phyloP scores from a whole-genome alignment of 495 filamentous ascomycete species.

The Penicillium malachiteum region DNA sequence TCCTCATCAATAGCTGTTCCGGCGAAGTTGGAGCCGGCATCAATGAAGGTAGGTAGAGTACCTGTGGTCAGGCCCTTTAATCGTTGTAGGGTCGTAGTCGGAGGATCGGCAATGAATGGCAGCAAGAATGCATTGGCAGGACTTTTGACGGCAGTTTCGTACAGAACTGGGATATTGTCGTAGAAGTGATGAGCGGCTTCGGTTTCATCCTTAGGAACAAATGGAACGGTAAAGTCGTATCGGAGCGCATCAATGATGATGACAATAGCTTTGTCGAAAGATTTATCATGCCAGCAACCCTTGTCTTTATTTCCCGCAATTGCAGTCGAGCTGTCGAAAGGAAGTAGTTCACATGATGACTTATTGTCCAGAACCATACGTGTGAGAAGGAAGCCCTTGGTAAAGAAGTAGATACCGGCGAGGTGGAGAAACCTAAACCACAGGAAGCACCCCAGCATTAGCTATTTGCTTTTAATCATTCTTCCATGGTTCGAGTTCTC shows the following conservation, averaged over 20 bases:
- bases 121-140: constrained; percentile 84
- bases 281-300: constrained; percentile 95
- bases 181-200: constrained; percentile 70
- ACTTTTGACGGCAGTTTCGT: constrained; percentile 69
- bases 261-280: constrained; percentile 86
- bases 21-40: constrained; percentile 91
- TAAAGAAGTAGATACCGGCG: constrained; percentile 86
- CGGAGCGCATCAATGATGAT: constrained; percentile 91
- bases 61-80: constrained; percentile 94
- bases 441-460: constrained; percentile 4
- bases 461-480: neutral
- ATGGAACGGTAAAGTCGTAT: constrained; percentile 94
- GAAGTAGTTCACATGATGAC: constrained; percentile 74
- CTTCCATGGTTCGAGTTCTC: neutral
- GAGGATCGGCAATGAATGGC: constrained; percentile 96
- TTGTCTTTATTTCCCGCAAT: constrained; percentile 39
- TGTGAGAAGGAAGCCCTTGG: constrained; percentile 94
- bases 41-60: constrained; percentile 90
- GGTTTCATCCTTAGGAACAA: constrained; percentile 48
- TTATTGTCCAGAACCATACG: constrained; percentile 84
- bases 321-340: constrained; percentile 48
- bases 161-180: constrained; percentile 80
- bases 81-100: constrained; percentile 87
- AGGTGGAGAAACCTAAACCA: constrained; percentile 63
- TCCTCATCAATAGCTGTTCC: constrained; percentile 98